Percentiles rank a stretch among this genome's conserved stretches.
These are phyloP conservation scores for Leptosphaerulina australis DNA, from an alignment of 2,329 filamentous ascomycete species.

Conservation along the genomic window DNA sequence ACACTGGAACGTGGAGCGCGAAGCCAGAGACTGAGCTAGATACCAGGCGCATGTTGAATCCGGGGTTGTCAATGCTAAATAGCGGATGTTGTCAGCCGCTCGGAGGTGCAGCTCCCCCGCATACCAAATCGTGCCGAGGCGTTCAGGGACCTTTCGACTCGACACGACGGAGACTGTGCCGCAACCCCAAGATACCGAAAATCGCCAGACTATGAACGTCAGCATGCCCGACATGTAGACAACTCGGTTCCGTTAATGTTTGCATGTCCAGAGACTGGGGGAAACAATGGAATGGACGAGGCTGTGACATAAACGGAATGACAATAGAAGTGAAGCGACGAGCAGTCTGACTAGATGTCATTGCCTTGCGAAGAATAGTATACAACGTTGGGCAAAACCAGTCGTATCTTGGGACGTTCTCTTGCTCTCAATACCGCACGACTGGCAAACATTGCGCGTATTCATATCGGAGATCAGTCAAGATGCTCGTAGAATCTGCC, in stretches of 20 bases:
- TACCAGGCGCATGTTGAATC: constrained; percentile 24
- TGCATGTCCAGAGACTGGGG: background rate
- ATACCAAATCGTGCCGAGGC: constrained; percentile 27
- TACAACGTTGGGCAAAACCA: constrained; percentile 11
- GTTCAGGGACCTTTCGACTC: constrained; percentile 21
- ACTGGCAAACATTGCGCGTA: background rate
- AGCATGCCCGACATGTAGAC: background rate
- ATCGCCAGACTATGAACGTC: constrained; percentile 12
- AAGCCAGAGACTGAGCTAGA: constrained; percentile 3
- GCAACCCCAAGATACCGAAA: constrained; percentile 19
- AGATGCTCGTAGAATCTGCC: constrained; percentile 9
- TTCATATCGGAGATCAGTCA: constrained; percentile 1
- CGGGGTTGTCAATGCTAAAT: constrained; percentile 36
- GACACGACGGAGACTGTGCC: constrained; percentile 10
- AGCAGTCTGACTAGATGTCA: constrained; percentile 16
- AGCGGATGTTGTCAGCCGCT: constrained; percentile 25
- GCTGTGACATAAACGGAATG: background rate
- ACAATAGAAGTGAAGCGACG: background rate
- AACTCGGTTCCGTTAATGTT: background rate
- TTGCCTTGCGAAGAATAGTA: constrained; percentile 18
- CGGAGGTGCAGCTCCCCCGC: constrained; percentile 1
- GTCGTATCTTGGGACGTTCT: background rate
- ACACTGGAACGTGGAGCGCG: background rate
- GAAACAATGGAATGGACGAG: background rate
- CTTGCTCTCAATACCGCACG: background rate